Conservation (phyloP, 2,329 filamentous ascomycete genomes). For the Exophiala oligosperma region DNA sequence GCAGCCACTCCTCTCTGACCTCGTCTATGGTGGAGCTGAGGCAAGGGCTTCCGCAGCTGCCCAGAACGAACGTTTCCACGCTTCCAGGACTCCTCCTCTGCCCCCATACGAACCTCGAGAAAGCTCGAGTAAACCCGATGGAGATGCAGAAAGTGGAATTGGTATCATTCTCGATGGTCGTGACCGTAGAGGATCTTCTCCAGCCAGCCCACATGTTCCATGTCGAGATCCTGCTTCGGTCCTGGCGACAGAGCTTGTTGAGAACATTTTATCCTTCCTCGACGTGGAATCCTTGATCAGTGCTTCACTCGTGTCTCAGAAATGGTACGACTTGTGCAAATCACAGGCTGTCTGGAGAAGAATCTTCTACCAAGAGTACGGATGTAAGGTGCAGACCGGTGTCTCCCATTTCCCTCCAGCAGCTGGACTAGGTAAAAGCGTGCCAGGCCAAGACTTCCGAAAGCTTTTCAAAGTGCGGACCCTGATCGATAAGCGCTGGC, state of each 20-base stretch:
- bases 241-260: slow-evolving; percentile 60
- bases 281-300: slow-evolving; percentile 57
- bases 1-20: slow-evolving; percentile 41
- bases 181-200: slow-evolving; percentile 38
- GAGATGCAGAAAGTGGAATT: slow-evolving; percentile 52
- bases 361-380: slow-evolving; percentile 60
- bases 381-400: slow-evolving; percentile 21
- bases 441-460: slow-evolving; percentile 76
- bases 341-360: slow-evolving; percentile 63
- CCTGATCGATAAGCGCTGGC: slow-evolving; percentile 78
- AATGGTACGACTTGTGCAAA: slow-evolving; percentile 57
- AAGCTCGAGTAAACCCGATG: slow-evolving; percentile 31
- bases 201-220: slow-evolving; percentile 38
- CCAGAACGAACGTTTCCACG: slow-evolving; percentile 43
- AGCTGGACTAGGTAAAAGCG: slow-evolving; percentile 54
- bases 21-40: slow-evolving; percentile 44
- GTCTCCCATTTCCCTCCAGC: slow-evolving; percentile 17
- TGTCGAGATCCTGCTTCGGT: slow-evolving; percentile 54
- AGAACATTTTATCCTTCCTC: slow-evolving; percentile 60
- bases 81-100: slow-evolving; percentile 29
- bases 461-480: slow-evolving; percentile 77
- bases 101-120: slow-evolving; percentile 31
- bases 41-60: slow-evolving; percentile 51
- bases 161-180: slow-evolving; percentile 41
- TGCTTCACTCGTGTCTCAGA: slow-evolving; percentile 56